Evolutionary conservation across 495 filamentous ascomycete species (phyloP).

Genomic region (Coniosporium apollinis): DNA sequence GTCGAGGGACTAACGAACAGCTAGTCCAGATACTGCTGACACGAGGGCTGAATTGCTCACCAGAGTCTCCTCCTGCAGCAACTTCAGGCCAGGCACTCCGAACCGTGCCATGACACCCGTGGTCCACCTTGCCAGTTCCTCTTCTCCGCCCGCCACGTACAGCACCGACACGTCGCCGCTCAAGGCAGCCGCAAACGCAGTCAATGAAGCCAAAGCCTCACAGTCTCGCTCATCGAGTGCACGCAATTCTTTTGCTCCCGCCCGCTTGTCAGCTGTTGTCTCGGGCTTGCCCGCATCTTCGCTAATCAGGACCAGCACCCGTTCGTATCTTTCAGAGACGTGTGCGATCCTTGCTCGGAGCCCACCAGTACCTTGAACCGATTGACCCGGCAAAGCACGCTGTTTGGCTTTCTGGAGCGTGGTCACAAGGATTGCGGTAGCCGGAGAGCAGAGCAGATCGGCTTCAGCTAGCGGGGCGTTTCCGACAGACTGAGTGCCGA

Average conservation of each 20-base stretch:
- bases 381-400: slow-evolving; percentile 44
- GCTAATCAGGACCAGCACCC: slow-evolving; percentile 52
- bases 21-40: neutral
- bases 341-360: slow-evolving; percentile 40
- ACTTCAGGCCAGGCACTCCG: slow-evolving; percentile 12
- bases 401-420: slow-evolving; percentile 63
- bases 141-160: slow-evolving; percentile 41
- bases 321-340: slow-evolving; percentile 47
- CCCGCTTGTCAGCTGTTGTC: slow-evolving; percentile 6
- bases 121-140: slow-evolving; percentile 41
- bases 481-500: slow-evolving; percentile 16
- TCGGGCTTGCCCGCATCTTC: slow-evolving; percentile 20
- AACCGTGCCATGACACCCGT: slow-evolving; percentile 29
- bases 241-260: slow-evolving; percentile 3
- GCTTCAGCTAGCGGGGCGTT: slow-evolving; percentile 38
- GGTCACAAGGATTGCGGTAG: slow-evolving; percentile 51
- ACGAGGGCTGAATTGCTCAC: slow-evolving; percentile 6
- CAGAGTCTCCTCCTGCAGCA: slow-evolving; percentile 25
- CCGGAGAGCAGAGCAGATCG: slow-evolving; percentile 58
- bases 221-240: slow-evolving; percentile 28
- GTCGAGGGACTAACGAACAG: neutral
- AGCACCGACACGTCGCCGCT: slow-evolving; percentile 27
- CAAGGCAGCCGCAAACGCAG: slow-evolving; percentile 30
- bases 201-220: slow-evolving; percentile 36
- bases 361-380: slow-evolving; percentile 22